Conservation (phyloP, 1,139 yeast species). For the Blastobotrys ciferrii region DNA sequence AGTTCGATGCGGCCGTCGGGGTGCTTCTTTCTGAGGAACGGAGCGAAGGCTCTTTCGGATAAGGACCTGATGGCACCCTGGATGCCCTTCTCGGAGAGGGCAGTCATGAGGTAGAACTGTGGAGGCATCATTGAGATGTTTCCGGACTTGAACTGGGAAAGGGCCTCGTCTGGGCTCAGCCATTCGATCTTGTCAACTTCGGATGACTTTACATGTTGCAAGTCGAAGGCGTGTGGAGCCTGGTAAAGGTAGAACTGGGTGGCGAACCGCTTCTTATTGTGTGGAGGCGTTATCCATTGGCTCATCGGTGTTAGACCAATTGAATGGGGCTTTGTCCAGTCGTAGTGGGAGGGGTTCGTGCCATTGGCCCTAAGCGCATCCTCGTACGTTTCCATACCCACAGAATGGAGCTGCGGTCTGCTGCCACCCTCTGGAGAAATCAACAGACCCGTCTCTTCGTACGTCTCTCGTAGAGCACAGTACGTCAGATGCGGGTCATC, state of each 20-base stretch:
- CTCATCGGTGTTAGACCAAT: constrained; percentile 20
- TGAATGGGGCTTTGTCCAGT: constrained; percentile 18
- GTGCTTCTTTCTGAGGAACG: constrained; percentile 20
- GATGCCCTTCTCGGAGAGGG: constrained; percentile 23
- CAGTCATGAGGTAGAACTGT: constrained; percentile 32
- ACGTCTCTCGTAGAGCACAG: constrained; percentile 37
- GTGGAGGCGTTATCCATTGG: constrained; percentile 35
- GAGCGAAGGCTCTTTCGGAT: constrained; percentile 26
- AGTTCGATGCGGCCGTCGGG: constrained; percentile 26
- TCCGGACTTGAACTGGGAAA: constrained; percentile 26
- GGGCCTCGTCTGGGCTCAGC: constrained; percentile 31
- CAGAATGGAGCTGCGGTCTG: constrained; percentile 19
- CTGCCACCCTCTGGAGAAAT: constrained; percentile 23
- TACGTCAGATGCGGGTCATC: constrained; percentile 30
- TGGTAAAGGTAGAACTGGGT: constrained; percentile 33
- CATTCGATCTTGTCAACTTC: constrained; percentile 32
- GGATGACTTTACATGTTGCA: constrained; percentile 17
- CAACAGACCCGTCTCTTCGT: constrained; percentile 36
- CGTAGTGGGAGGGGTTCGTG: constrained; percentile 13
- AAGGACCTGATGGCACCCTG: constrained; percentile 20
- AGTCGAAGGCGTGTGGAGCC: constrained; percentile 21
- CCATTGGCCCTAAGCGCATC: constrained; percentile 19
- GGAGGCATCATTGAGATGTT: constrained; percentile 35
- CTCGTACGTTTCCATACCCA: constrained; percentile 19
- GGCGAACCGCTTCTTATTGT: constrained; percentile 27